Evolutionary conservation across 495 filamentous ascomycete species (phyloP), one percentile per base, ranked within the genome.

Genomic region (Hypoxylon trugodes): DNA sequence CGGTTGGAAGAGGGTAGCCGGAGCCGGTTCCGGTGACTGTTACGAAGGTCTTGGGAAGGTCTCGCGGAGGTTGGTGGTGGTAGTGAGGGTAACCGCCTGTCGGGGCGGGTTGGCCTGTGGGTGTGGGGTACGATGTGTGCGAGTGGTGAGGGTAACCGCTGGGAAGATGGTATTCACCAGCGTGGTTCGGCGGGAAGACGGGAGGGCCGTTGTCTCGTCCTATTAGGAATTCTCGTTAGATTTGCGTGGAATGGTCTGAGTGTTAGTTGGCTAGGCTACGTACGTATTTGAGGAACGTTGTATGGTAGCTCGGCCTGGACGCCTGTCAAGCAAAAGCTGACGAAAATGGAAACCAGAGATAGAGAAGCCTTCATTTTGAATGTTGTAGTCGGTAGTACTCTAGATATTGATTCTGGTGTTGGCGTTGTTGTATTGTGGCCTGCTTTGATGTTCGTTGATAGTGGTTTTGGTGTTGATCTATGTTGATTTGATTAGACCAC

Each of bases 291-390:
- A 9, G 49, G 49, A 12, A 54, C 36, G 7, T 36, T 50, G 41
- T 51, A 69, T 3, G 66, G 66, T 0, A 68, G 42, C 5, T 59
- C 52, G 22, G 68, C 68, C 26, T 59, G 40, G 19, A 59, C 68
- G 30, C 59, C 52, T 8, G 65, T 50, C 3, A 68, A 36, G 52
- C 64, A 64, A 52, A 70, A 12, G 35, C 59, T 43, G 8, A 68
- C 12, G n/a, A 66, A 8, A 38, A 59, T 15, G 0, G 65, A 56
- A 41, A 53, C 42, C 1, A 63, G 26, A 13, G 57, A 56, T 1
- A 32, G 22, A n/a, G 54, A 70, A 1, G 52, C 51, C 52, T 68
- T 70, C 68, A 70, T 62, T 35, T 51, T 61, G 38, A 40, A 6
- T 25, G 12, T 24, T 9, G 10, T 54, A 21, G 7, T 42, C 12